phyloP scores from a whole-genome alignment of 176 grass and related monocot genomes.

The Tillandsia leiboldiana region DNA sequence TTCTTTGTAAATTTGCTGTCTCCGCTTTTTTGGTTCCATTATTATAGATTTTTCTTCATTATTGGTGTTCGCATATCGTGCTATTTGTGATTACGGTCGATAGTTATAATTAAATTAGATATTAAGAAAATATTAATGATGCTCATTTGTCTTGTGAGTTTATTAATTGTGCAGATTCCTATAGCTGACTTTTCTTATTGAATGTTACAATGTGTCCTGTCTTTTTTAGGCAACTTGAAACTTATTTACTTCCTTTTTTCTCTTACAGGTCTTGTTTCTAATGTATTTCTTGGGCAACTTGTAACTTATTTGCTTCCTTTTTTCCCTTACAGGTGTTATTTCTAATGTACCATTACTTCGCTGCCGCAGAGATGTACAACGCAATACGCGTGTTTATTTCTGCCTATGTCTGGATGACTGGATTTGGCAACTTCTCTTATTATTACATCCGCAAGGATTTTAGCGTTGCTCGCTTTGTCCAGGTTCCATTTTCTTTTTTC shows the following conservation, averaged over 20 bases:
- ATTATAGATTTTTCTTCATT: too few relatives aligned
- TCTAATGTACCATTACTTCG: conserved; percentile 43
- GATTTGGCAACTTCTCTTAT: conserved; percentile 39
- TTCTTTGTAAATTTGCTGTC: too few relatives aligned
- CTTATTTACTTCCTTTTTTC: conserved; percentile 8
- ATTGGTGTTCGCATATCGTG: too few relatives aligned
- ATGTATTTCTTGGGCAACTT: conserved; percentile 13
- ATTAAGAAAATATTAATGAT: background rate
- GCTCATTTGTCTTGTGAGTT: background rate
- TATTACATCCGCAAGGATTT: conserved; percentile 37
- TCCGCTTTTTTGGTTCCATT: too few relatives aligned
- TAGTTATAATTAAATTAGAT: background rate
- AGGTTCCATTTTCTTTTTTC: conserved; percentile 17
- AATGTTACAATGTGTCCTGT: background rate
- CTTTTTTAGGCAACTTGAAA: background rate
- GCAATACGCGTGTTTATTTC: conserved; percentile 38
- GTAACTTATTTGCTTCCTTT: conserved; percentile 9
- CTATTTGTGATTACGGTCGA: too few relatives aligned
- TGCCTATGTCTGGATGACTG: conserved; percentile 32
- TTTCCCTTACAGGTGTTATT: conserved; percentile 26
- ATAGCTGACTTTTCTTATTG: background rate
- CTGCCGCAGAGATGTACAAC: conserved; percentile 34
- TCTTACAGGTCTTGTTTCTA: conserved; percentile 34
- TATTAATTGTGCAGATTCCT: background rate
- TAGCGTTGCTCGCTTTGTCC: conserved; percentile 33